Base-by-base conservation (phyloP, 2,329 filamentous ascomycete species). In the Epichloe sylvatica region DNA sequence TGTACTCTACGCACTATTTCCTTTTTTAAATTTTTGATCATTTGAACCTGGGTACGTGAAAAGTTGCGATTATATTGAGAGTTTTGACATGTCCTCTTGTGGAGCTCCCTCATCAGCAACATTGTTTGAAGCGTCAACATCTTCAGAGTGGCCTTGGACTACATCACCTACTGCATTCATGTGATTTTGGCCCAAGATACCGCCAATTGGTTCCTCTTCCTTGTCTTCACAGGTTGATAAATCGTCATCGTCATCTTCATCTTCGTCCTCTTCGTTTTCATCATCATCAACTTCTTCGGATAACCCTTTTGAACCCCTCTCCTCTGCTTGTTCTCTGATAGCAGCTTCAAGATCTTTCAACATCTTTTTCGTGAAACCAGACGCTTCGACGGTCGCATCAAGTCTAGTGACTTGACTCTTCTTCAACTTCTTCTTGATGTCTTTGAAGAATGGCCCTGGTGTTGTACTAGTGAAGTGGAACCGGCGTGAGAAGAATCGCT, bases 281-380 rank as follows among this genome's bases (percentile, higher is more conserved):
- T 60, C 59, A 0, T 59, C 59, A 8, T 57, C 53, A 1, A 56
- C 51, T 3, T 57, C 56, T 5, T 59, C 59, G 1, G 56, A 52
- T 3, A 58, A 59, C 0, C 55, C 60, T 3, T 60, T 61, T n/a
- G 64, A 65, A 1, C 65, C 63, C n/a, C 69, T 63, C 44, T 64
- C 53, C 39, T 72, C 70, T 47, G 81, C 78, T 62, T 89, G 84
- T 70, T 86, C 84, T 57, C 83, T 83, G 69, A 98, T 92, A 56
- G 94, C 95, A 9, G 80, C 77, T 62, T 96, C 92, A 15, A 98
- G 70, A 57, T 98, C 92, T 66, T 92, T 94, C 15, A 88, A 79
- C 84, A 96, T 95, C 70, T 95, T 97, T 72, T 84, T 94, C 19
- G 88, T 94, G 65, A 98, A 97, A 0, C 92, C 92, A 2, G 88